Evolutionary conservation across 495 filamentous ascomycete genomes (phyloP).

Genomic region (Xylaria telfairii): DNA sequence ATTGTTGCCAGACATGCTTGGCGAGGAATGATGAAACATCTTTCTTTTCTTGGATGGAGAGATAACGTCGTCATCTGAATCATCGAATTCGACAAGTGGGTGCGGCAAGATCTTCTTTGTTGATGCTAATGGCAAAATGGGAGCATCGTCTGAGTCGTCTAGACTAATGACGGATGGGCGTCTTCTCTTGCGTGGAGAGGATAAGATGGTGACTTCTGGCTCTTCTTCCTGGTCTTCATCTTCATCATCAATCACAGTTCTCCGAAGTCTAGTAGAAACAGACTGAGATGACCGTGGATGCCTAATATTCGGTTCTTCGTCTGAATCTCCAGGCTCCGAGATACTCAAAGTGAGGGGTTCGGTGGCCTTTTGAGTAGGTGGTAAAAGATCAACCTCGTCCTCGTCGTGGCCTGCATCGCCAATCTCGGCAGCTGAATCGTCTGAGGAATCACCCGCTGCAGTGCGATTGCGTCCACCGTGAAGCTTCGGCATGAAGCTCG

Average conservation of each 20-base stretch:
- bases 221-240: slow-evolving; percentile 18
- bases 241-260: slow-evolving; percentile 28
- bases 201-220: slow-evolving; percentile 12
- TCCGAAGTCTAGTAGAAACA: slow-evolving; percentile 32
- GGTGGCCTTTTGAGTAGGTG: slow-evolving; percentile 13
- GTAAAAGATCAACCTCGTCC: slow-evolving; percentile 20
- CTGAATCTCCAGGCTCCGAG: slow-evolving; percentile 1
- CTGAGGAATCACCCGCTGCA: slow-evolving; percentile 24
- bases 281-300: slow-evolving; percentile 33
- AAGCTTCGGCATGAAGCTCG: slow-evolving; percentile 31
- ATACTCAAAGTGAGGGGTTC: not conserved
- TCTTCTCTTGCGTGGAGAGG: slow-evolving; percentile 28
- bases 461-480: slow-evolving; percentile 3
- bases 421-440: slow-evolving; percentile 29
- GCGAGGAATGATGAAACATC: slow-evolving; percentile 17
- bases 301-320: slow-evolving; percentile 6
- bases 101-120: slow-evolving; percentile 15
- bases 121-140: slow-evolving; percentile 28
- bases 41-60: slow-evolving; percentile 35
- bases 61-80: slow-evolving; percentile 31
- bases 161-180: slow-evolving; percentile 17
- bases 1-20: not conserved
- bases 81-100: slow-evolving; percentile 26
- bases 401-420: slow-evolving; percentile 28
- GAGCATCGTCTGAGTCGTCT: slow-evolving; percentile 33